phyloP scores from a whole-genome alignment of 768 basidiomycete species.

The Tulasnella calospora region DNA sequence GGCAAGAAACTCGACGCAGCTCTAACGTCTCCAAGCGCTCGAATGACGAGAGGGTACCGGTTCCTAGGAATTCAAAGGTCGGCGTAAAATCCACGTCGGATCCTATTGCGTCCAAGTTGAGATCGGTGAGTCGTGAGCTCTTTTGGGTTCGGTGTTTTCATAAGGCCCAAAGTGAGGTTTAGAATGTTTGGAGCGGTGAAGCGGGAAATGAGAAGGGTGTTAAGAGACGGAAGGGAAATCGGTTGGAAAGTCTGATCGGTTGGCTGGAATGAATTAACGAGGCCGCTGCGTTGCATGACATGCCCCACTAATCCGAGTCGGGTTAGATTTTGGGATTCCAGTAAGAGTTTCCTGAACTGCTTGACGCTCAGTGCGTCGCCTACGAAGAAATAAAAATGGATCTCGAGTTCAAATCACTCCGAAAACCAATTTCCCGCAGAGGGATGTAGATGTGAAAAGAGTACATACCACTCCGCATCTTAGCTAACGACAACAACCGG shows the following conservation, averaged over 20 bases:
- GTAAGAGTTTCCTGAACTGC: neutral
- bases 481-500: neutral
- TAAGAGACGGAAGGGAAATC: neutral
- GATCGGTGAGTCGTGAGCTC: neutral
- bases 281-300: neutral
- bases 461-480: neutral
- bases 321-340: neutral
- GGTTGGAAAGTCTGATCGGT: neutral
- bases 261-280: neutral
- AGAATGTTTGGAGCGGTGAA: neutral
- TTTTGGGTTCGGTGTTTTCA: neutral
- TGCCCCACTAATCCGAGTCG: neutral
- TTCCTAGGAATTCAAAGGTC: neutral
- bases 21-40: neutral
- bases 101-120: neutral
- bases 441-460: neutral
- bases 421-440: neutral
- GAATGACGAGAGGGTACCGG: neutral
- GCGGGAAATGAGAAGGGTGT: neutral
- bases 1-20: neutral
- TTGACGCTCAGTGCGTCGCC: neutral
- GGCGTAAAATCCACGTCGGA: neutral
- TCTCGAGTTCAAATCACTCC: neutral
- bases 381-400: neutral
- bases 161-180: neutral